phyloP scores from a whole-genome alignment of 164 flowering plant genomes.

The Stephania yunnanensis region DNA sequence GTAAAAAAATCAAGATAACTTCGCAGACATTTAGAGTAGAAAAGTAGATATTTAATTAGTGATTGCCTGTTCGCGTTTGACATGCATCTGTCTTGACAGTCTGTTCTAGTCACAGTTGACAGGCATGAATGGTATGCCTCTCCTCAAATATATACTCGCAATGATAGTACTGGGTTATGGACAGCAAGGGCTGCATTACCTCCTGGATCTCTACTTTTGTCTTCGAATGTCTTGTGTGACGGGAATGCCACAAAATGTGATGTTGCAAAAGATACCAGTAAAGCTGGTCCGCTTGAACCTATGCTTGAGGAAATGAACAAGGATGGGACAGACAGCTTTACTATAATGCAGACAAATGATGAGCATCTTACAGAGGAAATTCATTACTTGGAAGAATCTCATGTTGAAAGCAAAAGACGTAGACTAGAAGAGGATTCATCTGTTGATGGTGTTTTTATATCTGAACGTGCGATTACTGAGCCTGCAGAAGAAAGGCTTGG shows the following conservation, averaged over 20 bases:
- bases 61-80: no score
- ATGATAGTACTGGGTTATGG: slow-evolving; percentile 89
- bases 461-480: slow-evolving; percentile 38
- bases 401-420: slow-evolving; percentile 44
- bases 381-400: slow-evolving; percentile 36
- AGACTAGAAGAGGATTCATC: slow-evolving; percentile 49
- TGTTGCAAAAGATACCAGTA: slow-evolving; percentile 19
- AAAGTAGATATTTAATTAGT: no score
- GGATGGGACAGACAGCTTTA: slow-evolving; percentile 39
- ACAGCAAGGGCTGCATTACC: slow-evolving; percentile 52
- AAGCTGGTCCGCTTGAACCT: slow-evolving; percentile 30
- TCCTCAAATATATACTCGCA: slow-evolving; percentile 78
- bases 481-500: slow-evolving; percentile 42
- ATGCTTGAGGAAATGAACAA: slow-evolving; percentile 26
- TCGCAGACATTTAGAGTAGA: no score
- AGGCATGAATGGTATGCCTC: slow-evolving; percentile 97
- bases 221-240: slow-evolving; percentile 23
- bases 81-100: slow-evolving; percentile 40
- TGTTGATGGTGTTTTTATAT: slow-evolving; percentile 39
- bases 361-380: slow-evolving; percentile 39
- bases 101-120: slow-evolving; percentile 89
- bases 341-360: slow-evolving; percentile 49
- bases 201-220: slow-evolving; percentile 25
- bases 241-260: slow-evolving; percentile 16
- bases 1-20: no score